Conservation (phyloP, 1,139 yeast species). For the Scheffersomyces parashehatae region DNA sequence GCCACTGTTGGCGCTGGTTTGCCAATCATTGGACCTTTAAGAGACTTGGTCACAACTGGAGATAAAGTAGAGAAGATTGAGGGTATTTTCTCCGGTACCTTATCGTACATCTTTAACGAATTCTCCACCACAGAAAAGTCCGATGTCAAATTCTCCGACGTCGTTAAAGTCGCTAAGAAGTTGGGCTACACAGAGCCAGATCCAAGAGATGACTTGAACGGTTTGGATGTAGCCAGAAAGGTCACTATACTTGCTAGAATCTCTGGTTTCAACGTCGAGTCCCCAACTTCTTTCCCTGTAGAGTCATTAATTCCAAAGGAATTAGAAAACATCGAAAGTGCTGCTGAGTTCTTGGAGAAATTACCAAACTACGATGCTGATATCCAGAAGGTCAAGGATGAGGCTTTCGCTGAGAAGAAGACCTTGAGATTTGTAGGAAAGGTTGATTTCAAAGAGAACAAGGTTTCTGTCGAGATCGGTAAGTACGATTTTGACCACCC, state of each 20-base stretch:
- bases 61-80: slow-evolving; percentile 88
- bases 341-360: slow-evolving; percentile 74
- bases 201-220: slow-evolving; percentile 97
- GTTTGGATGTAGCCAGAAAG: slow-evolving; percentile 96
- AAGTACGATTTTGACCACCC: slow-evolving; percentile 88
- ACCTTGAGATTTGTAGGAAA: slow-evolving; percentile 93
- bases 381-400: slow-evolving; percentile 72
- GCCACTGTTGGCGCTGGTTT: slow-evolving; percentile 99
- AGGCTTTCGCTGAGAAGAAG: slow-evolving; percentile 79
- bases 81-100: slow-evolving; percentile 95
- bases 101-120: slow-evolving; percentile 94
- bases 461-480: slow-evolving; percentile 83
- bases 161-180: slow-evolving; percentile 82
- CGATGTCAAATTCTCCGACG: slow-evolving; percentile 78
- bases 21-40: slow-evolving; percentile 86
- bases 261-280: slow-evolving; percentile 79
- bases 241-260: slow-evolving; percentile 94
- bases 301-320: slow-evolving; percentile 88
- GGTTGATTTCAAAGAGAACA: slow-evolving; percentile 69
- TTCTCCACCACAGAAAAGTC: slow-evolving; percentile 68
- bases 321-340: slow-evolving; percentile 71
- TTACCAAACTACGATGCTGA: slow-evolving; percentile 83
- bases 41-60: slow-evolving; percentile 87
- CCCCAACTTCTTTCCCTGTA: slow-evolving; percentile 96
- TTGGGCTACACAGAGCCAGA: slow-evolving; percentile 99